Percentiles rank a stretch among this genome's conserved stretches.
phyloP scores from a whole-genome alignment of 805 yeast species.

The Ogataea polymorpha region DNA sequence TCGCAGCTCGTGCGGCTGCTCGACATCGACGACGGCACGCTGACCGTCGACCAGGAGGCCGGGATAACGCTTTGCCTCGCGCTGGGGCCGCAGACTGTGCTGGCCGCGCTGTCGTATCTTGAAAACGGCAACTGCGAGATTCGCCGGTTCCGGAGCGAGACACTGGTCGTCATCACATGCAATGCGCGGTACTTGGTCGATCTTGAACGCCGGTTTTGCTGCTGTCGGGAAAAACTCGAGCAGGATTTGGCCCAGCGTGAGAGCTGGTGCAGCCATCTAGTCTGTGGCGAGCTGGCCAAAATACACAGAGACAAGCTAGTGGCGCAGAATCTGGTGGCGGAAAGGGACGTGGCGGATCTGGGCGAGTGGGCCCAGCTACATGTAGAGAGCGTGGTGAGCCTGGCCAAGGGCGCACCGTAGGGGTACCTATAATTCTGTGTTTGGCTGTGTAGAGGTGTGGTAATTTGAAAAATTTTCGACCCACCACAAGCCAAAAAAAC shows the following conservation, averaged over 20 bases:
- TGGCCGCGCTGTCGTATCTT: conserved; percentile 10
- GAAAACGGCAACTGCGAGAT: conserved; percentile 11
- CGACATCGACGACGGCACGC: not conserved
- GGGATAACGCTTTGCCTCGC: conserved; percentile 14
- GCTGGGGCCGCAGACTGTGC: conserved; percentile 8
- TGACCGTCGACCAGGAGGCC: conserved; percentile 16
- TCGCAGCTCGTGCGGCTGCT: conserved; percentile 12
- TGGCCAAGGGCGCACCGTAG: not conserved
- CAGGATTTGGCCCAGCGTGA: not conserved
- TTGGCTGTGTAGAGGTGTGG: conserved; percentile 7
- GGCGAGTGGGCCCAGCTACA: conserved; percentile 3
- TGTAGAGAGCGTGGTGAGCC: not conserved
- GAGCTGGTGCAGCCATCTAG: conserved; percentile 6
- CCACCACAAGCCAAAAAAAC: conserved; percentile 4
- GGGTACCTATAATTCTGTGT: not conserved
- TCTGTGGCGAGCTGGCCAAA: not conserved
- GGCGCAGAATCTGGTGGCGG: not conserved
- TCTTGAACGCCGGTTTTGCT: conserved; percentile 12
- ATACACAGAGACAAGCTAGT: not conserved
- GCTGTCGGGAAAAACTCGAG: conserved; percentile 8
- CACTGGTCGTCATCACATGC: not conserved
- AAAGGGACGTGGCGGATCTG: not conserved
- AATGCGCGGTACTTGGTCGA: conserved; percentile 8
- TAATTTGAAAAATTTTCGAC: conserved; percentile 7
- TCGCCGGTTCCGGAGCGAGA: conserved; percentile 1